Conservation (phyloP, 169 alveolate species). For the Plasmodium ovale region DNA sequence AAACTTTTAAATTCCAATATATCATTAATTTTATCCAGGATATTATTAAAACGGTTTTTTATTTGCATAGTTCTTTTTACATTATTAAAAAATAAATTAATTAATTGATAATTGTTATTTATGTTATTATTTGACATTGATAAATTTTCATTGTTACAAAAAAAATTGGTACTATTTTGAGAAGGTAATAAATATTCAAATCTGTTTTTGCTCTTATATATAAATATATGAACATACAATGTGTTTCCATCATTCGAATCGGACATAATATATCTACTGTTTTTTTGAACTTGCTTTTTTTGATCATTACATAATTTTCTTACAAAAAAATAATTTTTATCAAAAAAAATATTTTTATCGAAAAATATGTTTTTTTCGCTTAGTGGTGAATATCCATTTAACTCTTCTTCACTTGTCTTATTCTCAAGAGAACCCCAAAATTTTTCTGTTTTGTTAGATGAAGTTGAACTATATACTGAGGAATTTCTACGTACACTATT, state of each 20-base stretch:
- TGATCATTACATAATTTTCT: constrained; percentile 59
- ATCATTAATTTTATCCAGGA: constrained; percentile 37
- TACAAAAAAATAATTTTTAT: constrained; percentile 69
- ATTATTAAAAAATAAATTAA: constrained; percentile 61
- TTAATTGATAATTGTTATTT: constrained; percentile 62
- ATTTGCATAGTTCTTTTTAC: constrained; percentile 64
- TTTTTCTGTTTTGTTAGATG: constrained; percentile 38
- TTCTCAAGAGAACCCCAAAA: constrained; percentile 17
- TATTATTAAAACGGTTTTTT: constrained; percentile 26
- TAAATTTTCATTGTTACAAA: constrained; percentile 47
- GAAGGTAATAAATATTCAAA: constrained; percentile 59
- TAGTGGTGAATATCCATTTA: constrained; percentile 17
- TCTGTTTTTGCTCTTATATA: constrained; percentile 72
- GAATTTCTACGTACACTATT: constrained; percentile 1
- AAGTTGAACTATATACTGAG: constrained; percentile 17
- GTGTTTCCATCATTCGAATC: constrained; percentile 30
- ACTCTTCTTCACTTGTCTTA: neutral
- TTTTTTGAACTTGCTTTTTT: constrained; percentile 32
- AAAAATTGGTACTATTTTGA: constrained; percentile 23
- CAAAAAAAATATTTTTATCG: constrained; percentile 49
- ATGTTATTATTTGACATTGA: constrained; percentile 33
- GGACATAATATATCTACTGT: constrained; percentile 20
- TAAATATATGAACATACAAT: constrained; percentile 49
- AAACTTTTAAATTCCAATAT: constrained; percentile 65
- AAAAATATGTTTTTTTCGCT: constrained; percentile 31